Evolutionary conservation across 2,329 filamentous ascomycete genomes (phyloP).

Genomic region (Cercospora citrullina): DNA sequence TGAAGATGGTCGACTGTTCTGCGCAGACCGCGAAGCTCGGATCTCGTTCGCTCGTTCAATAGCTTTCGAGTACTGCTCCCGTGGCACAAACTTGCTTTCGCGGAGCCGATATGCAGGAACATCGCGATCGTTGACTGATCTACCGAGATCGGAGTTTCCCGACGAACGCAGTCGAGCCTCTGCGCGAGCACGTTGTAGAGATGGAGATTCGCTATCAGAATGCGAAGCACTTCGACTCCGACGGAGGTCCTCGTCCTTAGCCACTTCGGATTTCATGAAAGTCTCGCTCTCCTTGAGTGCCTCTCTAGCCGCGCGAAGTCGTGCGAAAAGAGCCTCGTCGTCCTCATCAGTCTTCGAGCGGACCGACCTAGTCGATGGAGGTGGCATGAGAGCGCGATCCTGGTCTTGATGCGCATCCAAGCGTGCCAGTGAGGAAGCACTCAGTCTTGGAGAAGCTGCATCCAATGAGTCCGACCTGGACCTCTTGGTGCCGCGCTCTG

Average conservation of each 20-base stretch:
- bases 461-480: conserved; percentile 25
- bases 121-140: conserved; percentile 19
- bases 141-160: conserved; percentile 14
- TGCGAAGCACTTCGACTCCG: conserved; percentile 29
- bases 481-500: conserved; percentile 30
- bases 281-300: conserved; percentile 27
- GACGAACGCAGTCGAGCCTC: conserved; percentile 37
- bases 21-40: conserved; percentile 23
- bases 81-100: conserved; percentile 41
- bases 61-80: conserved; percentile 39
- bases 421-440: conserved; percentile 15
- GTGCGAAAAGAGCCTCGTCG: conserved; percentile 40
- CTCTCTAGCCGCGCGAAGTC: conserved; percentile 36
- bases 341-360: conserved; percentile 30
- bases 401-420: conserved; percentile 13
- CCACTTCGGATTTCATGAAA: conserved; percentile 23
- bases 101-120: conserved; percentile 40
- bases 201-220: conserved; percentile 36
- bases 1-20: conserved; percentile 27
- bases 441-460: conserved; percentile 10
- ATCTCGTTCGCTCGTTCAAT: conserved; percentile 38
- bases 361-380: conserved; percentile 19
- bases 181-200: conserved; percentile 35
- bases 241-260: conserved; percentile 27
- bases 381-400: conserved; percentile 21